Evolutionary conservation across 2,329 filamentous ascomycete genomes (phyloP).

Genomic region (Diaporthe longicolla): DNA sequence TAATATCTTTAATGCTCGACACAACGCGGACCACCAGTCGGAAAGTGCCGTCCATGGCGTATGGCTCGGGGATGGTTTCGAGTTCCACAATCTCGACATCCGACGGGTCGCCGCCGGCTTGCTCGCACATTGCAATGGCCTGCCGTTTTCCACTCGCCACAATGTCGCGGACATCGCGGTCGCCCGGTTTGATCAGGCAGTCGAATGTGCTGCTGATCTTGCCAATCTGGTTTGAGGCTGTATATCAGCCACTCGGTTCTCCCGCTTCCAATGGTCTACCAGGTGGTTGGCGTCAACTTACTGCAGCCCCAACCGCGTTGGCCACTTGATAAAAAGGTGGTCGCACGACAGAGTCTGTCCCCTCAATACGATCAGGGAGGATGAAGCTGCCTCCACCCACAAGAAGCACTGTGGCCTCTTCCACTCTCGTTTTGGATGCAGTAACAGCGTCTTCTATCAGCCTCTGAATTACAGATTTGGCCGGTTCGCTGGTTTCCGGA

Average conservation of each 20-base stretch:
- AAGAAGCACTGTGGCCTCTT: constrained; percentile 9
- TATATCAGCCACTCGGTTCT: rapidly evolving
- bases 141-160: not conserved
- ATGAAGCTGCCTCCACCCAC: constrained; percentile 12
- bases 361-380: not conserved
- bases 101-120: constrained; percentile 6
- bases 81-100: constrained; percentile 21
- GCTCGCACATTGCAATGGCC: constrained; percentile 5
- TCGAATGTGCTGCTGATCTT: constrained; percentile 23
- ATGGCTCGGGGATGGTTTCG: constrained; percentile 13
- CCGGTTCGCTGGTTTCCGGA: not conserved
- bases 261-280: rapidly evolving
- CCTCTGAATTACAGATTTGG: not conserved
- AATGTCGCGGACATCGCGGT: not conserved
- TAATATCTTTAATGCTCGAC: not conserved
- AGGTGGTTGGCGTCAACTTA: not conserved
- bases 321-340: constrained; percentile 24
- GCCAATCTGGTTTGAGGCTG: not conserved
- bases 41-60: constrained; percentile 17
- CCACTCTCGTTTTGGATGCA: not conserved
- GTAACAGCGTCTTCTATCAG: constrained; percentile 16
- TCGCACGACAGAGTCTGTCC: not conserved
- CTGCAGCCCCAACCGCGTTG: constrained; percentile 17
- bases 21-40: constrained; percentile 5
- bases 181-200: constrained; percentile 2